Base-by-base conservation (phyloP, 2,329 filamentous ascomycete genomes). In the Tolypocladium amazonense region DNA sequence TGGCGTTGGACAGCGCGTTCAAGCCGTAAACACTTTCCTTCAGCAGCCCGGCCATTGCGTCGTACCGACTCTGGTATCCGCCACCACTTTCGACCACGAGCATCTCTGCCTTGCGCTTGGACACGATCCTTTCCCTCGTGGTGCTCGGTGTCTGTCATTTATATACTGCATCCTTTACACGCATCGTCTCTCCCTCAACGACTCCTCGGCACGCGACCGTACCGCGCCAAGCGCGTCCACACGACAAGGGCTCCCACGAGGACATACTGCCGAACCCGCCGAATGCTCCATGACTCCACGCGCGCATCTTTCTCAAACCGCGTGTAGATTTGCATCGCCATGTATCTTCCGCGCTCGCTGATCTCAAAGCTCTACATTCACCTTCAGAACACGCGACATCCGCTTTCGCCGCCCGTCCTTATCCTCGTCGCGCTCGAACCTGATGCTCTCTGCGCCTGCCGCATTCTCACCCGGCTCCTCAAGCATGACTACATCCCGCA, bases 401-500 rank as follows among this genome's bases (percentile, higher is more conserved):
- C 92, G n/a, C 85, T 93, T 57, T 94, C 92, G 23, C 89, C 93
- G 45, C 92, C 92, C 0, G 91, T 97, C 58, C 82, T 97, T 33
- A 85, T 99, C 64, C 88, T 99, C 60, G 92, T 92, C 64, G 90
- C 93, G 41, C 89, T 97, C 71, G 93, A 97, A 70, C 92, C 94
- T 59, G 94, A 99, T 77, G 90, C 94, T 64, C 85, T 99, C 63
- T 97, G 93, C 75, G 94, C 92, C 63, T 96, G 92, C 72, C 91
- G 92, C 62, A 97, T 99, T 62, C 85, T 99, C 56, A 96, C 93
- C 3, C 84, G 88, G 57, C 82, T 99, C n/a, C 81, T 99, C 62
- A 97, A 96, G 76, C 89, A 93, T 80, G 94, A 99, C 79, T 97
- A 96, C 71, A 96, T 99, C 66, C 90, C 89, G 18, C 93, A 97